Evolutionary conservation across 768 basidiomycete genomes (phyloP).

Genomic region (Russula abietina): DNA sequence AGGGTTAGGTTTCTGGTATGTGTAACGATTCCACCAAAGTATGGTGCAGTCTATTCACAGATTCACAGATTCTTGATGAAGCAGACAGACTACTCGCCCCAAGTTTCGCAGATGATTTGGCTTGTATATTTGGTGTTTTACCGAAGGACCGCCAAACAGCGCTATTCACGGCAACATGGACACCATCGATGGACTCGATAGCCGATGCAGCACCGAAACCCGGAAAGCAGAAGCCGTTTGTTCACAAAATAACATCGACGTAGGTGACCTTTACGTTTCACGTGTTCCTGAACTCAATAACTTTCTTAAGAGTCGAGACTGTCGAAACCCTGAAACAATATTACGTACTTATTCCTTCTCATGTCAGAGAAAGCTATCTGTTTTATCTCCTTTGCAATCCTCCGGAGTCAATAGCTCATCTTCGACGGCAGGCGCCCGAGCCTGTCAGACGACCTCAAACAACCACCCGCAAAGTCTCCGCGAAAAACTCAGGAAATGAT

Average conservation of each 20-base stretch:
- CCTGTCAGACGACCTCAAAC: slow-evolving; percentile 29
- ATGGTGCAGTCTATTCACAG: neutral
- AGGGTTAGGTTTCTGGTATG: slow-evolving; percentile 79
- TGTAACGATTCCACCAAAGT: slow-evolving; percentile 14
- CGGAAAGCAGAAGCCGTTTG: slow-evolving; percentile 83
- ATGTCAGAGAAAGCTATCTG: slow-evolving; percentile 89
- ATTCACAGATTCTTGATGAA: slow-evolving; percentile 81
- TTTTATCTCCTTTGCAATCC: slow-evolving; percentile 86
- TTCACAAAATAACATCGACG: slow-evolving; percentile 73
- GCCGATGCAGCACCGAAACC: slow-evolving; percentile 64
- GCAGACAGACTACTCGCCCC: slow-evolving; percentile 88
- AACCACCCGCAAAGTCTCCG: slow-evolving; percentile 23
- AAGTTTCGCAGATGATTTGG: slow-evolving; percentile 83
- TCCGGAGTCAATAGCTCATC: slow-evolving; percentile 65
- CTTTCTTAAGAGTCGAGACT: slow-evolving; percentile 65
- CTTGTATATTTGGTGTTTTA: slow-evolving; percentile 66
- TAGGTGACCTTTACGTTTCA: slow-evolving; percentile 35
- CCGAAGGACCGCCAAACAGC: slow-evolving; percentile 91
- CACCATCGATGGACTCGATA: slow-evolving; percentile 74
- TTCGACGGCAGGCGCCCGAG: slow-evolving; percentile 46
- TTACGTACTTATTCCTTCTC: slow-evolving; percentile 90
- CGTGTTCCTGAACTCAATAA: slow-evolving; percentile 5
- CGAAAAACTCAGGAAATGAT: slow-evolving; percentile 29
- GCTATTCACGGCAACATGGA: slow-evolving; percentile 93
- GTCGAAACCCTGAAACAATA: slow-evolving; percentile 82